Evolutionary conservation across 192 early-diverging fungal species (phyloP), one percentile per base, ranked within the genome.

Genomic region (Backusella mclennaniae): DNA sequence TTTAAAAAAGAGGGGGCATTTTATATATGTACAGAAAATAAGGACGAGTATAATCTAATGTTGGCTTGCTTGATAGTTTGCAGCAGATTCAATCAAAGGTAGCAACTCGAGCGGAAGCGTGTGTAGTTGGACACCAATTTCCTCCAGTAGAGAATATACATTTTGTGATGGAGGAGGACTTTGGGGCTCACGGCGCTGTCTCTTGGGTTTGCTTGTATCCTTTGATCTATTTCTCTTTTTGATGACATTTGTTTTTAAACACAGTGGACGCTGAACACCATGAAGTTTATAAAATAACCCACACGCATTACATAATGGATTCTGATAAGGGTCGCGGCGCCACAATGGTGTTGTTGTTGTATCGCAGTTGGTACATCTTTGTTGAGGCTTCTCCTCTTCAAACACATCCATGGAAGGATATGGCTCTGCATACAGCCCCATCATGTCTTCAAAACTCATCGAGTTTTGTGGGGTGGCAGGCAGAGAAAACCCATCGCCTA

Each of bases 241-340:
- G 75, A 99, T 96, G 9, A 95, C 92, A 74, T 95, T 92, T 1
- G 92, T 95, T 84, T 95, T 96, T 83, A 99, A 88, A 68, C 90
- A 89, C 19, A 96, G 88, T 0, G 98, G 98, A 66, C 98, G 85
- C 2, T 91, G 87, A 49, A 93, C 92, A 39, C 93, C 94, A 79
- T 99, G 98, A 23, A 99, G 85, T 87, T 99, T 99, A 81, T 91
- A 92, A 81, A 94, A 99, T 72, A 99, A 83, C 0, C 98, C 98
- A 79, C 98, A 99, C 0, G 97, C 97, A 72, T 99, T 99, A 80
- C 98, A 99, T 15, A 99, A 90, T 2, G 95, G 90, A 35, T 95
- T 92, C 38, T 97, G 97, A 56, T 91, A 87, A 9, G 92, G 90
- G 81, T 96, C 91, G n/a, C 96, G 85, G 5, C 98, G 91, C 98